Percentiles rank a stretch among this genome's conserved stretches.
phyloP scores from a whole-genome alignment of 1,284 basidiomycete genomes.

The Vanrija humicola region DNA sequence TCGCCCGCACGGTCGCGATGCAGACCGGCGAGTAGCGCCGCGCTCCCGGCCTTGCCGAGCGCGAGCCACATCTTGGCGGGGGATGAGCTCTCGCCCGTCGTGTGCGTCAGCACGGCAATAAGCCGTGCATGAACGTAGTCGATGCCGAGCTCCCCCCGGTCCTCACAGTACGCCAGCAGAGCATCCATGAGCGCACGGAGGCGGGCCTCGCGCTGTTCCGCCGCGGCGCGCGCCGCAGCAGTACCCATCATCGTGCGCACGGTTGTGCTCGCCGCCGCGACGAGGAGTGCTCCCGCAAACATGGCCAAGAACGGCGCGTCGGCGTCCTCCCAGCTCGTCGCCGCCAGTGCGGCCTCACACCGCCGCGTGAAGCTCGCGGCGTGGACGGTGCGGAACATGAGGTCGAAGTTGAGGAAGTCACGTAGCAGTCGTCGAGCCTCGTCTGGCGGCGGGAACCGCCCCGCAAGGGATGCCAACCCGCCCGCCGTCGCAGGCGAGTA shows the following conservation, averaged over 20 bases:
- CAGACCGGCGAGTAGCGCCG: background rate
- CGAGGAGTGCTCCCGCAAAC: background rate
- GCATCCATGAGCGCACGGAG: background rate
- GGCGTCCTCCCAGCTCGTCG: no score
- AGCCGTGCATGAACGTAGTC: slow-evolving; percentile 3
- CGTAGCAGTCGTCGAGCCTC: background rate
- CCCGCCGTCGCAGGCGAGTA: background rate
- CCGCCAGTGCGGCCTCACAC: background rate
- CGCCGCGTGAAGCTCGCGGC: background rate
- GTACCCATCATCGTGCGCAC: background rate
- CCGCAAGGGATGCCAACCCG: background rate
- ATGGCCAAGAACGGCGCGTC: slow-evolving; percentile 2
- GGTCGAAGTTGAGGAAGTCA: slow-evolving; percentile 1
- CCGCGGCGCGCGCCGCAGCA: no score
- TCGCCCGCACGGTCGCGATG: background rate
- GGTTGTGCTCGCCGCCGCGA: background rate
- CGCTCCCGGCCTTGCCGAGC: background rate
- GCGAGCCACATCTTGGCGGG: background rate
- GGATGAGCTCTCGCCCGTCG: background rate
- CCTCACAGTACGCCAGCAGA: background rate
- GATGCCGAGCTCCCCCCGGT: background rate
- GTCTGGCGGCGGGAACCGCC: background rate
- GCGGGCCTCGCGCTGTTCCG: background rate
- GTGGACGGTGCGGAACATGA: background rate
- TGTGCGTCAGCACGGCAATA: background rate